Evolutionary conservation across 2,329 filamentous ascomycete genomes (phyloP), one percentile per base, ranked within the genome.

Genomic region (Alternaria triticimaculans): DNA sequence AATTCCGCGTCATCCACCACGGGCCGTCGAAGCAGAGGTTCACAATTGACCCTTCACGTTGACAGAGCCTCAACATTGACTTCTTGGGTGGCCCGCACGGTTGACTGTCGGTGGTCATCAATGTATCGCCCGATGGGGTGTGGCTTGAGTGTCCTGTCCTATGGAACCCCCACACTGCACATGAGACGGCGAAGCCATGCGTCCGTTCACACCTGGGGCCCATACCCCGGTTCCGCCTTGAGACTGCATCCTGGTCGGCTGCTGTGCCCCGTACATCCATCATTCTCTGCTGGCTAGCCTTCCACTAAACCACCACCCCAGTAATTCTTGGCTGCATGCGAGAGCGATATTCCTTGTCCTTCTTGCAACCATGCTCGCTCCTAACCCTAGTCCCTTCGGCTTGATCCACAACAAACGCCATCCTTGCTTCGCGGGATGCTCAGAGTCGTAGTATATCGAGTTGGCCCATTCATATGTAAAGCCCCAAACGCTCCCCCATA

Each of bases 261-360:
- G 73, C 71, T 67, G 63, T 66, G 66, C 69, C 67, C 68, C 70
- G 62, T 68, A 68, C 70, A 66, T 68, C 70, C 68, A 50, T 44
- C 41, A 67, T 64, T 63, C 66, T 69, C 70, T 71, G 71, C 66
- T 66, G 28, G 60, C 72, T 70, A 70, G 69, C 66, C 56, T 64
- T 71, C 45, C 71, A 74, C 74, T 74, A 76, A 77, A 66, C 76
- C 66, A 67, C 69, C 69, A 74, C 69, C 71, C 72, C 65, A 75
- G 74, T 72, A 72, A 66, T 60, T 46, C 75, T 74, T 78, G 72
- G 75, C 76, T 76, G 75, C 76, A 79, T 76, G 69, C 67, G 59
- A 72, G 62, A 71, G 70, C 71, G 62, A 70, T 64, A 51, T 72
- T 72, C 73, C 76, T 71, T 76, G 72, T 71, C 69, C 64, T 65